Conservation (phyloP, 441 rosid species). For the Monsonia emarginata region DNA sequence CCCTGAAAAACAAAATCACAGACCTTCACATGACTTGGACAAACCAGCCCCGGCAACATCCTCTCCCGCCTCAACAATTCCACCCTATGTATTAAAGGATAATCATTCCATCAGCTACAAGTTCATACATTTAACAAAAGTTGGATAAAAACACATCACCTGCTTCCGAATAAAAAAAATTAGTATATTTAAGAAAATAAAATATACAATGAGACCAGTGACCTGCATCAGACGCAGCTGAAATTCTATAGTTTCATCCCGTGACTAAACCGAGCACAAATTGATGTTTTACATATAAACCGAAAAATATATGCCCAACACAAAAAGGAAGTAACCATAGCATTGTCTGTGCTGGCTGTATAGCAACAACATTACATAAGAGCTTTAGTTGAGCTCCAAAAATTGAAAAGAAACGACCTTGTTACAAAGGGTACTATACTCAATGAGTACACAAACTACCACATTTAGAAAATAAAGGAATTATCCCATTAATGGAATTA, state of each 20-base stretch:
- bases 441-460: not conserved
- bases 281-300: not conserved
- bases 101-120: constrained; percentile 12
- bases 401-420: not conserved
- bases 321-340: not conserved
- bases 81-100: constrained; percentile 33
- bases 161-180: not conserved
- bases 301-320: not conserved
- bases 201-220: no score
- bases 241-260: not conserved
- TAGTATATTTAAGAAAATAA: not conserved
- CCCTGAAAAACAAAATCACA: constrained; percentile 20
- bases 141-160: not conserved
- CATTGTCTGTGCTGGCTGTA: not conserved
- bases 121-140: not conserved
- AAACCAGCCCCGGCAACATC: constrained; percentile 27
- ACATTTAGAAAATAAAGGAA: not conserved
- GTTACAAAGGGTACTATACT: not conserved
- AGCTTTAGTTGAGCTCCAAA: not conserved
- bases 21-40: constrained; percentile 26
- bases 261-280: not conserved
- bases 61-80: constrained; percentile 21
- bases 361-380: not conserved
- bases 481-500: not conserved
- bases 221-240: not conserved